Evolutionary conservation across 2,329 filamentous ascomycete genomes (phyloP).

Genomic region (Diaporthe citri): DNA sequence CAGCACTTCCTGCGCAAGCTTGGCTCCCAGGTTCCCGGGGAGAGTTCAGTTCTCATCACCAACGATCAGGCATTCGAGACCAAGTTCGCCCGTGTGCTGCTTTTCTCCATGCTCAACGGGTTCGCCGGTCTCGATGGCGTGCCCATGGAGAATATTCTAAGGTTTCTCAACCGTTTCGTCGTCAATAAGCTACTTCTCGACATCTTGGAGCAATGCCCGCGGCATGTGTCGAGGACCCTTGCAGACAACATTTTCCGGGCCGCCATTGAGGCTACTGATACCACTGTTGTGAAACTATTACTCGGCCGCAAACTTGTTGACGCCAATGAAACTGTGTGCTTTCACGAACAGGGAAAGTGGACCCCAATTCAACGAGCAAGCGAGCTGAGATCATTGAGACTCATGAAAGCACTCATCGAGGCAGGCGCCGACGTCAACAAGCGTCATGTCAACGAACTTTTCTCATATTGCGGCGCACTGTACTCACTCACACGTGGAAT

Average conservation of each 20-base stretch:
- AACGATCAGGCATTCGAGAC: neutral
- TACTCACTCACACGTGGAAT: no score
- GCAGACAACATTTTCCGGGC: conserved; percentile 12
- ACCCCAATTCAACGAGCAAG: neutral
- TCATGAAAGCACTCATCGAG: neutral
- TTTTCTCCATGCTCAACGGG: conserved; percentile 16
- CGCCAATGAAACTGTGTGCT: neutral
- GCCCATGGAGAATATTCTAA: conserved; percentile 13
- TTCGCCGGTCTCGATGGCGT: neutral
- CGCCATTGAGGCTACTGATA: neutral
- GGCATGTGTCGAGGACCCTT: neutral
- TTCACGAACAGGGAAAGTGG: neutral
- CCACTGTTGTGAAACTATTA: neutral
- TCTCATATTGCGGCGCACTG: no score
- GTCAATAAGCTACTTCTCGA: conserved; percentile 10
- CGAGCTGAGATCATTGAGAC: neutral
- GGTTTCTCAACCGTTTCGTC: neutral
- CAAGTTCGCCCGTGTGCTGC: neutral
- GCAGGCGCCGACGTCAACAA: neutral
- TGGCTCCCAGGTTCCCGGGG: neutral
- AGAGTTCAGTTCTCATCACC: neutral
- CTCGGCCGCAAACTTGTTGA: neutral
- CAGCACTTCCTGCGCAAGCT: neutral
- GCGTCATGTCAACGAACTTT: no score
- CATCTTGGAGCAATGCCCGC: neutral